Conservation (phyloP, 1,284 basidiomycete genomes). For the Ceratobasidium theobromae region DNA sequence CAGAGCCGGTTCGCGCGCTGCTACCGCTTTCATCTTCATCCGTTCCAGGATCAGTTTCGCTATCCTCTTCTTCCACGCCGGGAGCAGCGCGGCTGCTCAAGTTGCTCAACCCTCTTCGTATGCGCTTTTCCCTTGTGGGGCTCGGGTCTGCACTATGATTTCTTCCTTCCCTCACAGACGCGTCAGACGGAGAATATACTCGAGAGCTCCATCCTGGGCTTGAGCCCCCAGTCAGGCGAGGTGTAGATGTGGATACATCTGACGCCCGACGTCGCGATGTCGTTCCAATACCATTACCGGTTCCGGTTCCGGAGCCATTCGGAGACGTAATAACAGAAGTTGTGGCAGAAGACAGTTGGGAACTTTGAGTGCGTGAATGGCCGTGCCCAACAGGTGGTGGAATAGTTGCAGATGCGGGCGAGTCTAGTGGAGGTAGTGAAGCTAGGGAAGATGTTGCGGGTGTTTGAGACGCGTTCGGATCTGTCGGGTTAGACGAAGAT, state of each 20-base stretch:
- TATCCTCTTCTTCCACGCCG: slow-evolving; percentile 23
- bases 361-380: not conserved
- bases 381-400: not conserved
- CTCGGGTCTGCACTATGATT: not conserved
- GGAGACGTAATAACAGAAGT: slow-evolving; percentile 28
- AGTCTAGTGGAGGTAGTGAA: not conserved
- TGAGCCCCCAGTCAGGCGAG: not conserved
- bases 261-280: slow-evolving; percentile 16
- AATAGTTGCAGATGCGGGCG: not conserved
- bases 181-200: slow-evolving; percentile 2
- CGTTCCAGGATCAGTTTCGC: slow-evolving; percentile 15
- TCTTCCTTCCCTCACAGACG: not conserved
- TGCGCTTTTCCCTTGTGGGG: slow-evolving; percentile 4
- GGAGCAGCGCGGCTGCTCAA: slow-evolving; percentile 10
- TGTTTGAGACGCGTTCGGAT: slow-evolving; percentile 28
- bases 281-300: slow-evolving; percentile 10
- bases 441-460: not conserved
- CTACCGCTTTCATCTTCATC: slow-evolving; percentile 12
- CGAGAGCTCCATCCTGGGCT: slow-evolving; percentile 21
- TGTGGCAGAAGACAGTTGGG: not conserved
- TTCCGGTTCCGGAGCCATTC: slow-evolving; percentile 4
- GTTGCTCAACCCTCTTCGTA: slow-evolving; percentile 18
- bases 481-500: not conserved
- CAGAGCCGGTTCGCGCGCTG: not conserved
- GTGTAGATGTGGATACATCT: slow-evolving; percentile 17